phyloP scores from a whole-genome alignment of 306 rosid genomes.

The Casuarina cunninghamiana region DNA sequence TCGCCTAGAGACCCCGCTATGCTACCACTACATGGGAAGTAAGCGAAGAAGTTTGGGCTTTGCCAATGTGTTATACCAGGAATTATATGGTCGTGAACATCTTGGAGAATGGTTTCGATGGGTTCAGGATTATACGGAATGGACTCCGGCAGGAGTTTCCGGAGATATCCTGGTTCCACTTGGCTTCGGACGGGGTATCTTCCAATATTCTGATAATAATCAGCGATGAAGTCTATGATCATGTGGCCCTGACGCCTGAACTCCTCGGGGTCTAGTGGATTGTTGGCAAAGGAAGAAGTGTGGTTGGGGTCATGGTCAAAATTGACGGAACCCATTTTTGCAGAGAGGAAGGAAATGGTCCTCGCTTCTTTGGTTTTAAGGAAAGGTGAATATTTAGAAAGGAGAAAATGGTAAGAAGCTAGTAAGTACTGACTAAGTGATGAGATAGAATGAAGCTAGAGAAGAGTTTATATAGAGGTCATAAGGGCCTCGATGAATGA shows the following conservation, averaged over 20 bases:
- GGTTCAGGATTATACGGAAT: slow-evolving; percentile 35
- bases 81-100: slow-evolving; percentile 27
- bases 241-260: slow-evolving; percentile 43
- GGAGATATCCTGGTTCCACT: slow-evolving; percentile 38
- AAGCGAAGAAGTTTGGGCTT: slow-evolving; percentile 34
- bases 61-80: slow-evolving; percentile 52
- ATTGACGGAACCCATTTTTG: slow-evolving; percentile 19
- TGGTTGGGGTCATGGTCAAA: neutral
- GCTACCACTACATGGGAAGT: slow-evolving; percentile 25
- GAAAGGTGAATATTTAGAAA: neutral
- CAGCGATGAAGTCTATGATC: slow-evolving; percentile 37
- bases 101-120: slow-evolving; percentile 38
- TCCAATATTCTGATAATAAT: slow-evolving; percentile 34
- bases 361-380: neutral
- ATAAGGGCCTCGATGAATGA: too few relatives aligned
- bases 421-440: neutral
- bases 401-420: too few relatives aligned
- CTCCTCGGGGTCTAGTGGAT: slow-evolving; percentile 33
- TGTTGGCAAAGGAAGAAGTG: neutral
- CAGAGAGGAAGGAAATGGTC: neutral
- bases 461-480: neutral
- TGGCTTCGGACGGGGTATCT: slow-evolving; percentile 38
- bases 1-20: slow-evolving; percentile 37
- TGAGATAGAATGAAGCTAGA: neutral
- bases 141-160: slow-evolving; percentile 18